phyloP scores from a whole-genome alignment of 148 eudicot genomes.

The Persicaria maculosa region DNA sequence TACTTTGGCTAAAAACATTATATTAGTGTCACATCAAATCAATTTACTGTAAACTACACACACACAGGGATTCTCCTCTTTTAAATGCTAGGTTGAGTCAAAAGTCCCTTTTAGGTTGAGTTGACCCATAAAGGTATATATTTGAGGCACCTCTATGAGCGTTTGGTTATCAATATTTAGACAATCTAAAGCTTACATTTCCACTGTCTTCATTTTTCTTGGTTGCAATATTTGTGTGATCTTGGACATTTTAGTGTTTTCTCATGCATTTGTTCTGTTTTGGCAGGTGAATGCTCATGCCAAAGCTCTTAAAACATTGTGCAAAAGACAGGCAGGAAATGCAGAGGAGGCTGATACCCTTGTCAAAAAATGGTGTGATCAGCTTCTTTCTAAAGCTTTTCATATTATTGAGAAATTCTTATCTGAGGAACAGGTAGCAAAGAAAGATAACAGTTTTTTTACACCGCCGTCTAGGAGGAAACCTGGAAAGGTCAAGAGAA shows the following conservation, averaged over 20 bases:
- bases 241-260: not conserved
- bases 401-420: constrained; percentile 45
- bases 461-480: constrained; percentile 46
- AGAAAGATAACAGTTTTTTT: constrained; percentile 36
- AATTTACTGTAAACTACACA: not conserved
- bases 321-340: constrained; percentile 67
- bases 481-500: constrained; percentile 33
- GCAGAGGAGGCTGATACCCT: constrained; percentile 66
- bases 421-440: constrained; percentile 39
- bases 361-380: constrained; percentile 56
- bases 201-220: not conserved
- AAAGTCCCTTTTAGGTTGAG: too few species aligned
- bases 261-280: not conserved
- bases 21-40: not conserved
- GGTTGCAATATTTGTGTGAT: not conserved
- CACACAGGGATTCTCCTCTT: not conserved
- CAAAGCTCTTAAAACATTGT: constrained; percentile 82
- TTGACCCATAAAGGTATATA: too few species aligned
- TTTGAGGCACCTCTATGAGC: too few species aligned
- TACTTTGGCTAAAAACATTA: not conserved
- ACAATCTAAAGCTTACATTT: not conserved
- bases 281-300: constrained; percentile 95
- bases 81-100: not conserved
- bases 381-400: constrained; percentile 61
- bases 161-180: not conserved